These are phyloP conservation scores for Hortiboletus campestris DNA, from an alignment of 768 basidiomycete genomes.

Conservation along the genomic window DNA sequence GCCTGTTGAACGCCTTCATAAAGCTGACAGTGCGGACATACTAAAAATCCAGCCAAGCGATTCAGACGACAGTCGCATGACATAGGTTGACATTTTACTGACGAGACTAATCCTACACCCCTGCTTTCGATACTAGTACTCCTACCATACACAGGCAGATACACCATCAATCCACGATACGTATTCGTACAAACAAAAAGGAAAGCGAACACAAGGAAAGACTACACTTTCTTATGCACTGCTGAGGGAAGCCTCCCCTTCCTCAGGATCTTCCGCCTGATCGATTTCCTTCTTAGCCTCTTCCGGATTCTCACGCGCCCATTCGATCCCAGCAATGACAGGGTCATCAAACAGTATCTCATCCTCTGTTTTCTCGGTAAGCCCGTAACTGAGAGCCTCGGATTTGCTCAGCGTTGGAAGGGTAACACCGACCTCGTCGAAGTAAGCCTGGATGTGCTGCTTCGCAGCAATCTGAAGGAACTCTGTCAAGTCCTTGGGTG, in stretches of 20 bases:
- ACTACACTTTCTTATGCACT: not conserved
- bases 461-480: not conserved
- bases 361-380: not conserved
- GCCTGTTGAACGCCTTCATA: too few relatives aligned
- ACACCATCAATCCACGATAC: not conserved
- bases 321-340: constrained; percentile 6
- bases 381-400: not conserved
- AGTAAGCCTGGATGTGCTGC: not conserved
- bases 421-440: not conserved
- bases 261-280: not conserved
- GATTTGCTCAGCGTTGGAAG: not conserved
- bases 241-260: not conserved
- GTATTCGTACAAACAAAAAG: not conserved
- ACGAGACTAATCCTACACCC: too few relatives aligned
- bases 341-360: constrained; percentile 1
- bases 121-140: too few relatives aligned
- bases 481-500: not conserved
- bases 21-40: too few relatives aligned
- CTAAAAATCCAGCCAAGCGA: too few relatives aligned
- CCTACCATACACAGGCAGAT: too few relatives aligned
- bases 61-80: too few relatives aligned
- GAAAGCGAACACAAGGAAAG: not conserved
- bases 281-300: constrained; percentile 1
- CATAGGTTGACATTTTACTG: too few relatives aligned
- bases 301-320: constrained; percentile 13